Percentiles rank a stretch among this genome's conserved stretches.
These are phyloP conservation scores for Penicillium sp. DNA, from an alignment of 2,329 filamentous ascomycete genomes.

Conservation along the genomic window DNA sequence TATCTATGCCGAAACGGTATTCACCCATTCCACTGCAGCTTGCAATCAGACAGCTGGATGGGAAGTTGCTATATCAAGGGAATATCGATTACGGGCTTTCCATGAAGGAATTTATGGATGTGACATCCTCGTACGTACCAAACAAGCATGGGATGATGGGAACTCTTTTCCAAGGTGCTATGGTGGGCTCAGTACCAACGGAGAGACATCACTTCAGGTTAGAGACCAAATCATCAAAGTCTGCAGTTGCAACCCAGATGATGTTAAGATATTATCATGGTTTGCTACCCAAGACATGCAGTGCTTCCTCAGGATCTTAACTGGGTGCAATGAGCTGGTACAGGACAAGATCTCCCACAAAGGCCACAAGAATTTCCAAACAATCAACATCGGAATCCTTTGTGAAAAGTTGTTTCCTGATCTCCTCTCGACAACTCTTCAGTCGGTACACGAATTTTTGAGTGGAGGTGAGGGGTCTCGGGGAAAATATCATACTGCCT, in stretches of 20 bases:
- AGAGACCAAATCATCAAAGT: background rate
- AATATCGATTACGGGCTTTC: background rate
- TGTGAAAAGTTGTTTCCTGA: background rate
- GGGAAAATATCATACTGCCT: background rate
- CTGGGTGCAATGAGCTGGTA: background rate
- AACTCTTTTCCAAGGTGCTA: background rate
- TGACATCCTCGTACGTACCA: background rate
- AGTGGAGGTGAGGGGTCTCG: background rate
- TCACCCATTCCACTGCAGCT: background rate
- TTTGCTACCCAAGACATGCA: background rate
- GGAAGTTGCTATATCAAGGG: background rate
- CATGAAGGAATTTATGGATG: background rate
- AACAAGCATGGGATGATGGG: background rate
- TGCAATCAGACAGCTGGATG: background rate
- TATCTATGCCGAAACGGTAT: background rate
- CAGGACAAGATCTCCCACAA: background rate
- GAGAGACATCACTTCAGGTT: background rate
- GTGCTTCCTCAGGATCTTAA: background rate
- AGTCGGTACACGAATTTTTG: background rate
- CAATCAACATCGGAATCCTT: background rate
- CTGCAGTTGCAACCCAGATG: background rate
- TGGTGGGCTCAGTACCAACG: background rate
- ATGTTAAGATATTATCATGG: background rate
- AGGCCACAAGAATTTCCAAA: background rate
- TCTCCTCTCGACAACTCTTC: background rate